Percentiles rank a stretch among this genome's conserved stretches.
Evolutionary conservation across 345 rosid genomes (phyloP).

Genomic region (Psidium friedrichsthalianum): DNA sequence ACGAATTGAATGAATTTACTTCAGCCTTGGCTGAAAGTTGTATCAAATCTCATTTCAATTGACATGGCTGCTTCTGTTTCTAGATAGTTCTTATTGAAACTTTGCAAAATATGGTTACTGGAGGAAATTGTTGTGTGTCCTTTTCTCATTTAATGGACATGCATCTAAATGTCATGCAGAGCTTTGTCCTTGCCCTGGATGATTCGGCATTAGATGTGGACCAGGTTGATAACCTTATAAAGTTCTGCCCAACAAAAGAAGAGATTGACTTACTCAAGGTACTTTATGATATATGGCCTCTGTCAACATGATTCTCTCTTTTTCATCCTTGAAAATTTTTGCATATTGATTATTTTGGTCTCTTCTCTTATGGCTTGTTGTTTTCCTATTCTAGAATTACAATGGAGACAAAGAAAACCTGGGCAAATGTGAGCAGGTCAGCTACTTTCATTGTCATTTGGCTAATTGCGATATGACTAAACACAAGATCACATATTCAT

Average conservation of each 20-base stretch:
- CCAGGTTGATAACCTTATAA: constrained; percentile 89
- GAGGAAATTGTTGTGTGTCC: neutral
- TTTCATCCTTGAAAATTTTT: neutral
- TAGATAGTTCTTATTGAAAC: neutral
- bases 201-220: constrained; percentile 73
- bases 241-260: constrained; percentile 88
- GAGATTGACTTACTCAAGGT: constrained; percentile 89
- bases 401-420: constrained; percentile 79
- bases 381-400: constrained; percentile 35
- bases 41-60: neutral
- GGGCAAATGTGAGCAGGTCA: constrained; percentile 89
- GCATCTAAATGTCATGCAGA: constrained; percentile 19
- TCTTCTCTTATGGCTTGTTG: neutral
- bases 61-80: neutral
- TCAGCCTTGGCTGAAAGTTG: neutral
- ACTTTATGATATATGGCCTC: neutral
- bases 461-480: neutral
- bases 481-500: neutral
- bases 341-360: neutral
- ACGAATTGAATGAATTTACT: neutral
- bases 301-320: constrained; percentile 1
- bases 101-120: neutral
- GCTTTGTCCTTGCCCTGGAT: constrained; percentile 66
- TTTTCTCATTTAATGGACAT: neutral
- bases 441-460: neutral